Base-by-base conservation (phyloP, 148 eudicot genomes). In the Talinum fruticosum region DNA sequence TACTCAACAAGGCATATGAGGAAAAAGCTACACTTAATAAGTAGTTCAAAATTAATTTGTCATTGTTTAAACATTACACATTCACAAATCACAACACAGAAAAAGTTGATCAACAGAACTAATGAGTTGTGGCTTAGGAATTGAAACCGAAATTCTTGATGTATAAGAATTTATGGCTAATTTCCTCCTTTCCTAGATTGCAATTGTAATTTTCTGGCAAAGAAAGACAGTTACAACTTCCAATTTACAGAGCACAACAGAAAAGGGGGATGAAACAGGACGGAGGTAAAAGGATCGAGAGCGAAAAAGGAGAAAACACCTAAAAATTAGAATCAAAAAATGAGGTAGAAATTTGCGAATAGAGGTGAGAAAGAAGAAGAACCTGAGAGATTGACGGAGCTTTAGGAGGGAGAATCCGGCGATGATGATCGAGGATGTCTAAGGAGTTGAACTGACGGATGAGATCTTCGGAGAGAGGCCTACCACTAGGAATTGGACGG, bases 351-450 rank as follows among this genome's bases (percentile, higher is more conserved):
- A 19, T 18, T 59, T 24, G 64, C 7, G n/a, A 59, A 6, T 23
- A 59, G 64, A 59, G 64, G 10, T 59, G 64, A 24, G n/a, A 59
- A 8, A 5, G n/a, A n/a, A 19, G 13, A 29, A 59, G 6, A 37
- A 78, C 80, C 80, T 78, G 30, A 71, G 69, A 26, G 28, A 26
- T 6, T 16, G 69, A 21, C 15, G 74, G 2, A 29, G 37, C 35
- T 21, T 21, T 44, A 6, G 53, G 65, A 8, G 71, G 3, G 18
- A 75, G n/a, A 65, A 75, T 10, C n/a, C 30, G 29, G 15, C 61
- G 44, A 69, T 33, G 64, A 44, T 38, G 77, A 65, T 65, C 71
- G 49, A 4, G 59, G 13, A 74, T 19, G 38, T 33, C 44, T 0
- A 65, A 6, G 54, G 19, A 10, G 16, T 10, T 2, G 38, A 79